Evolutionary conservation across 768 basidiomycete species (phyloP).

Genomic region (Sistotremastrum niveocremeum): DNA sequence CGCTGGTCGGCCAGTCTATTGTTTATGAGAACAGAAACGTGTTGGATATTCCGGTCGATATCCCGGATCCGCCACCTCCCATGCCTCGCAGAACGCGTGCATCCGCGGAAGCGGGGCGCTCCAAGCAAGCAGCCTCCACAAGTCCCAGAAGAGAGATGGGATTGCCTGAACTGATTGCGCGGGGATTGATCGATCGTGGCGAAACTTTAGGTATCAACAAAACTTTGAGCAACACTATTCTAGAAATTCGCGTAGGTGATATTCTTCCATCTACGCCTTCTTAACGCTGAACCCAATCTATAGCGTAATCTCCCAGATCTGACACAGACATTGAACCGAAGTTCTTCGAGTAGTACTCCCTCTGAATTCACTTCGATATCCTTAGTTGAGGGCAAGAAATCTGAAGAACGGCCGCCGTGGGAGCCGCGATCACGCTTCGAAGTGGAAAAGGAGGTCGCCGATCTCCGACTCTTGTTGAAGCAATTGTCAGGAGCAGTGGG

Average conservation of each 20-base stretch:
- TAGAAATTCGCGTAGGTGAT: constrained; percentile 55
- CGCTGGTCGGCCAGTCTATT: constrained; percentile 63
- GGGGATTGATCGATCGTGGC: constrained; percentile 59
- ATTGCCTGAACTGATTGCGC: constrained; percentile 58
- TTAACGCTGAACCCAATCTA: constrained; percentile 4
- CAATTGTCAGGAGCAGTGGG: constrained; percentile 54
- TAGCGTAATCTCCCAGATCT: constrained; percentile 82
- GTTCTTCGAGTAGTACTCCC: constrained; percentile 30
- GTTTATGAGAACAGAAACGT: constrained; percentile 72
- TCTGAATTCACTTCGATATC: constrained; percentile 40
- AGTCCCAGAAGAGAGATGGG: constrained; percentile 25
- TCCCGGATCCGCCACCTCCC: constrained; percentile 33
- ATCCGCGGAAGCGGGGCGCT: neutral
- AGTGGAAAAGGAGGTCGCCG: constrained; percentile 48
- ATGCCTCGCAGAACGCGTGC: constrained; percentile 20
- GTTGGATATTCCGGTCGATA: constrained; percentile 58
- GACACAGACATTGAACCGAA: constrained; percentile 49
- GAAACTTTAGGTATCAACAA: constrained; percentile 78
- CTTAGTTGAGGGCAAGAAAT: constrained; percentile 41
- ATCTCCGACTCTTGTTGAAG: constrained; percentile 43
- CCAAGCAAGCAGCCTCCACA: neutral
- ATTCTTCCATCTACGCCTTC: neutral
- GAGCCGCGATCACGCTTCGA: constrained; percentile 58
- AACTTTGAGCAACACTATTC: constrained; percentile 67
- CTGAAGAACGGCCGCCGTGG: constrained; percentile 52